A percentile compares a stretch with the other conserved stretches of the same genome.
Conservation (phyloP, 306 rosid genomes). For the Acmispon strigosus region DNA sequence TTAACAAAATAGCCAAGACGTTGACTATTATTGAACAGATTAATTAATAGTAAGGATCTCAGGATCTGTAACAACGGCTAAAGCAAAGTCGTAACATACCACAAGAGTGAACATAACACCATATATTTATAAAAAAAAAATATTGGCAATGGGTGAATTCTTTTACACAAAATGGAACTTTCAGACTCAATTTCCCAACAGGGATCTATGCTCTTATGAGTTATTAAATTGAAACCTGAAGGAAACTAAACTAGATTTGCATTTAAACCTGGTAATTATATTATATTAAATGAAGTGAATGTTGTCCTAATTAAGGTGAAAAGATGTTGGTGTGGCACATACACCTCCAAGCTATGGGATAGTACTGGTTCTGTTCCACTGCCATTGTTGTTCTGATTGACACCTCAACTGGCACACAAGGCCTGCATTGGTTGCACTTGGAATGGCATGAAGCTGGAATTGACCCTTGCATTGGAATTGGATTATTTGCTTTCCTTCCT, state of each 20-base stretch:
- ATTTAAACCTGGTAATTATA: too few species aligned
- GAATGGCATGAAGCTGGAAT: conserved; percentile 39
- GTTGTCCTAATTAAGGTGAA: conserved; percentile 30
- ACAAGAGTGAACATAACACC: too few species aligned
- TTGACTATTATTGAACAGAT: not conserved
- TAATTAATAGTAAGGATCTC: too few species aligned
- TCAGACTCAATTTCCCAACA: too few species aligned
- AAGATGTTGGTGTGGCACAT: conserved; percentile 42
- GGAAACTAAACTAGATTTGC: too few species aligned
- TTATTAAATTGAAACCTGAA: too few species aligned
- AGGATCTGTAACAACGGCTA: too few species aligned
- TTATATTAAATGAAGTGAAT: too few species aligned
- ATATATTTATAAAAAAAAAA: too few species aligned
- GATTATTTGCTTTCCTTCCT: conserved; percentile 7
- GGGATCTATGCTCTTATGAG: too few species aligned
- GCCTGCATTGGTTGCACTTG: conserved; percentile 51
- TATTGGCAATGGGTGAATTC: too few species aligned
- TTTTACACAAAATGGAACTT: not conserved
- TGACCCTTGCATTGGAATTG: conserved; percentile 32
- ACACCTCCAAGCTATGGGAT: conserved; percentile 67
- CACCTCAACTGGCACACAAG: conserved; percentile 59
- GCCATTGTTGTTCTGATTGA: conserved; percentile 38
- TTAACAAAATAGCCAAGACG: not conserved
- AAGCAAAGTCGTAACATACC: too few species aligned
- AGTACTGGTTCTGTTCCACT: conserved; percentile 39